A percentile compares a stretch with the other conserved stretches of the same genome.
Conservation (phyloP, 108 stramenopile genomes). For the Fragilaria crotonensis region DNA sequence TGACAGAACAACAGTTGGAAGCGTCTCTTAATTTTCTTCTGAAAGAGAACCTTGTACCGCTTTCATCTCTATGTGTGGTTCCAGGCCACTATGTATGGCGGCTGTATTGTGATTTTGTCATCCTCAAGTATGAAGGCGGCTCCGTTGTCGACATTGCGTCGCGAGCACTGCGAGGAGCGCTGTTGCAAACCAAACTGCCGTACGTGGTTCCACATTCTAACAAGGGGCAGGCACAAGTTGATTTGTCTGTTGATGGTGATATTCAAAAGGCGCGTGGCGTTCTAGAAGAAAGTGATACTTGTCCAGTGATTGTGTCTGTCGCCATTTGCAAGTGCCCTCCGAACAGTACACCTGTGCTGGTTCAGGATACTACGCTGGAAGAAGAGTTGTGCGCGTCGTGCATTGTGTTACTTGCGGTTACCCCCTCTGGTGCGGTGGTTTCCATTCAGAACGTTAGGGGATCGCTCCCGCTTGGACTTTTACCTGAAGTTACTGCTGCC, state of each 20-base stretch:
- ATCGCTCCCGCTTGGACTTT: conserved; percentile 20
- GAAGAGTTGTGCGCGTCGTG: conserved; percentile 62
- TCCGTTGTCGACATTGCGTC: conserved; percentile 45
- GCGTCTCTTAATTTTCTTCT: conserved; percentile 43
- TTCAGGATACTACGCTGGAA: conserved; percentile 57
- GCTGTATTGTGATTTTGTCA: conserved; percentile 48
- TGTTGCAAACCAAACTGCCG: conserved; percentile 44
- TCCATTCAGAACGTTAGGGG: conserved; percentile 28
- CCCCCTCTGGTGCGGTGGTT: conserved; percentile 37
- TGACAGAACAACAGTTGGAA: conserved; percentile 31
- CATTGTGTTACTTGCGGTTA: conserved; percentile 51
- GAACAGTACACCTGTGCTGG: conserved; percentile 18
- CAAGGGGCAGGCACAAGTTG: conserved; percentile 4
- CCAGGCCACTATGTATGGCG: conserved; percentile 60
- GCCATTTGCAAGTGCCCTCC: conserved; percentile 29
- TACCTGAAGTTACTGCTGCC: conserved; percentile 19
- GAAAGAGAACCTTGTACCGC: conserved; percentile 43
- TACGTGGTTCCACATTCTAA: conserved; percentile 14
- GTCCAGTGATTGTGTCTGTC: conserved; percentile 54
- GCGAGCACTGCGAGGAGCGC: conserved; percentile 47
- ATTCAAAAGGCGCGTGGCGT: conserved; percentile 37
- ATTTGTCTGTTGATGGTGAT: conserved; percentile 48
- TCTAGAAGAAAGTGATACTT: conserved; percentile 6
- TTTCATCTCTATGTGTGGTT: conserved; percentile 31
- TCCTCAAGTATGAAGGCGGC: conserved; percentile 52